These are phyloP conservation scores for Nadsonia starkeyi-henricii DNA, from an alignment of 1,139 yeast genomes.

Conservation along the genomic window DNA sequence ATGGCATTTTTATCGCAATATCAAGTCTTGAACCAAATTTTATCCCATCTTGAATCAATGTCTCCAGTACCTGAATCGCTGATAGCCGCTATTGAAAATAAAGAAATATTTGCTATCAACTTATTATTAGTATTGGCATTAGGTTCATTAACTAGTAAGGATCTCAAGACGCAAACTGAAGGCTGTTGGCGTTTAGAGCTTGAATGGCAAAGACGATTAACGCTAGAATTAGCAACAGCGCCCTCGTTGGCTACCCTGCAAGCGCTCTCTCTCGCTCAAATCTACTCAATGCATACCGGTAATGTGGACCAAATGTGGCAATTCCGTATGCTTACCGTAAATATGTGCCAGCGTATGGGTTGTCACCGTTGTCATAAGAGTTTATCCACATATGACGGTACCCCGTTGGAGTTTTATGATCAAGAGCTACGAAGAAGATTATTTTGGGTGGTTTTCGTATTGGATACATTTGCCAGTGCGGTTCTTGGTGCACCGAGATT, in stretches of 20 bases:
- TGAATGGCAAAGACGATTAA: slow-evolving; percentile 28
- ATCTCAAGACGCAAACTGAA: not conserved
- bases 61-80: no score
- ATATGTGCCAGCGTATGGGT: slow-evolving; percentile 78
- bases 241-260: slow-evolving; percentile 63
- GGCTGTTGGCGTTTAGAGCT: not conserved
- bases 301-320: slow-evolving; percentile 64
- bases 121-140: slow-evolving; percentile 33
- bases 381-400: slow-evolving; percentile 47
- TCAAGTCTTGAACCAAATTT: slow-evolving; percentile 23
- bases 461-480: slow-evolving; percentile 65
- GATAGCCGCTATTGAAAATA: no score
- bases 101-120: slow-evolving; percentile 27
- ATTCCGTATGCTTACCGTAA: slow-evolving; percentile 57
- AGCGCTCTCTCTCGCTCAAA: slow-evolving; percentile 50
- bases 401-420: slow-evolving; percentile 30
- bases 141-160: slow-evolving; percentile 15
- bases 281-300: slow-evolving; percentile 62
- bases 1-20: slow-evolving; percentile 49
- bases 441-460: slow-evolving; percentile 72
- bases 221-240: slow-evolving; percentile 36
- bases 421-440: slow-evolving; percentile 71
- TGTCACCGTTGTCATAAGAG: slow-evolving; percentile 83
- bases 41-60: no score
- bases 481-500: slow-evolving; percentile 73